Base-by-base conservation (phyloP, 2,329 filamentous ascomycete species). In the Botrytis medusae region DNA sequence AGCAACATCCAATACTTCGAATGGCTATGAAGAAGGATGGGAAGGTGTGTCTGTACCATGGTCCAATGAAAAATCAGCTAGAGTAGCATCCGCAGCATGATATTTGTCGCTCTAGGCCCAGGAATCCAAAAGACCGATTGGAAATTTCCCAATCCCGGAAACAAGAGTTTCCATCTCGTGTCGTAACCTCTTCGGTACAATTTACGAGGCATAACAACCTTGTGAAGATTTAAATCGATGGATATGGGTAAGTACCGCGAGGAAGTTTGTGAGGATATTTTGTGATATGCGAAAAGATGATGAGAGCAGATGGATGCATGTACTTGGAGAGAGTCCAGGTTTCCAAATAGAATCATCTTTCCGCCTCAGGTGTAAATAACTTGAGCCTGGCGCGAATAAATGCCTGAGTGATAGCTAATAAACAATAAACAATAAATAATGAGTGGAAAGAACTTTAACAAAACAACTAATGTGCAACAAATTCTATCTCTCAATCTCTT, bases 391-490 rank as follows among this genome's bases (percentile, higher is more conserved):
- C 44, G 48, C 22, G 44, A 48, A 59, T 34, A 57, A 72, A 40
- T 72, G 70, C 70, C 70, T 72, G 62, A 68, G 40, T 72, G 46
- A 59, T n/a, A 32, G 42, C 29, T 18, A 71, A 48, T 67, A 34
- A 46, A 72, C 22, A 34, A 40, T 67, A 18, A 10, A n/a, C n/a
- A 18, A 42, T n/a, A 34, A 6, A n/a, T 37, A 25, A 42, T n/a
- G 25, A 65, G 48, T 46, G 40, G 44, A 57, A 67, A 67, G 32
- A 54, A 22, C 20, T 18, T 64, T 32, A 10, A 44, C 57, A 59
- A 42, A 8, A 46, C 44, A n/a, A 20, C 14, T 29, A 54, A 42
- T 54, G 34, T 54, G 32, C 22, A 40, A 51, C n/a, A 16, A 54
- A 25, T 25, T 48, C 10, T 40, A 16, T 2, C n/a, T 25, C 32